phyloP scores from a whole-genome alignment of 495 filamentous ascomycete species.

The Cudoniella acicularis region DNA sequence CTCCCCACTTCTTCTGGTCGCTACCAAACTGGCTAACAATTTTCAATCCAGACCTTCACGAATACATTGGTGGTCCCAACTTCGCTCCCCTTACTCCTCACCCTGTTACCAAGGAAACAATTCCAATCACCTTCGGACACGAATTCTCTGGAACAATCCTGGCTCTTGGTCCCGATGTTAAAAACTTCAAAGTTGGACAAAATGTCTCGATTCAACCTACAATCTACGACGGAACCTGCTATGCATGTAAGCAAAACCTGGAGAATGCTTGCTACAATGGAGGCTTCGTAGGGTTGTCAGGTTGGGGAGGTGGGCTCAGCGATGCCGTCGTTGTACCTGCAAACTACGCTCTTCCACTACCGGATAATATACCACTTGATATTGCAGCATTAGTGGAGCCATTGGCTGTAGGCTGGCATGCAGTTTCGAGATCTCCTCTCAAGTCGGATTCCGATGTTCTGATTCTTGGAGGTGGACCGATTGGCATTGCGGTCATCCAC shows the following conservation, averaged over 20 bases:
- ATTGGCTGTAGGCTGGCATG: slow-evolving; percentile 63
- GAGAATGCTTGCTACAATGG: slow-evolving; percentile 54
- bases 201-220: slow-evolving; percentile 57
- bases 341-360: slow-evolving; percentile 36
- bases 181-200: slow-evolving; percentile 48
- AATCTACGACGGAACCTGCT: slow-evolving; percentile 55
- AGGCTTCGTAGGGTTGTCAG: slow-evolving; percentile 59
- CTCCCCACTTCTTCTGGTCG: neutral
- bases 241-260: slow-evolving; percentile 44
- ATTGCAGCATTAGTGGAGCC: slow-evolving; percentile 59
- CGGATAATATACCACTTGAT: slow-evolving; percentile 46
- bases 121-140: slow-evolving; percentile 59
- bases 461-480: slow-evolving; percentile 59
- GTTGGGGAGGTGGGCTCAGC: slow-evolving; percentile 55
- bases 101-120: slow-evolving; percentile 50
- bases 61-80: slow-evolving; percentile 54
- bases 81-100: slow-evolving; percentile 55
- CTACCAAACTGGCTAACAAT: no score
- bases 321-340: slow-evolving; percentile 52
- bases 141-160: slow-evolving; percentile 58
- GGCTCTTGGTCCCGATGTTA: slow-evolving; percentile 52
- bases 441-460: slow-evolving; percentile 47
- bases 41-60: slow-evolving; percentile 53
- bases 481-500: slow-evolving; percentile 60
- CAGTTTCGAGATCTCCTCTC: slow-evolving; percentile 50